These are phyloP conservation scores for Kwoniella bestiolae DNA, from an alignment of 768 basidiomycete species.

Conservation along the genomic window DNA sequence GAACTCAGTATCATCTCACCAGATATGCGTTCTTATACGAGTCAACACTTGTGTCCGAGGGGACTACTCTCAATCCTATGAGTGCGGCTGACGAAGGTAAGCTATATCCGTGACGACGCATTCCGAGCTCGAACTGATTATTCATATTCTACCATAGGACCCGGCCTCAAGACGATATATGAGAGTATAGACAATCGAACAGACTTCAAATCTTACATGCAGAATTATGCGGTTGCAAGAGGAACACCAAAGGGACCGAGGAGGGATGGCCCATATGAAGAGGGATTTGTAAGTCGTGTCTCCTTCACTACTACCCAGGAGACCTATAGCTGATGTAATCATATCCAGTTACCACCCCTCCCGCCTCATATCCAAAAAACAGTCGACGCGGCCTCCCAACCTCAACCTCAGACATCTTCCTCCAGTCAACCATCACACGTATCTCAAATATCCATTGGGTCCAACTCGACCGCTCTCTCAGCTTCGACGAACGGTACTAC, in stretches of 20 bases:
- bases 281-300: constrained; percentile 84
- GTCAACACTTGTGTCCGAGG: constrained; percentile 85
- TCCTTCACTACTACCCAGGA: neutral
- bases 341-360: constrained; percentile 48
- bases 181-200: constrained; percentile 91
- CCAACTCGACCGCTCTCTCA: constrained; percentile 28
- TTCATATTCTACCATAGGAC: constrained; percentile 56
- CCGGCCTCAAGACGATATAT: constrained; percentile 81
- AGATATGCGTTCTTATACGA: constrained; percentile 95
- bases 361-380: constrained; percentile 37
- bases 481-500: constrained; percentile 13
- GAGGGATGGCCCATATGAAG: constrained; percentile 85
- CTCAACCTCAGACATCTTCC: neutral
- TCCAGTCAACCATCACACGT: constrained; percentile 18
- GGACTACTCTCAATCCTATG: constrained; percentile 75
- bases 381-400: neutral
- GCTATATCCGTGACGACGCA: neutral
- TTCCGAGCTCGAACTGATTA: neutral
- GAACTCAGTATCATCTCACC: constrained; percentile 95
- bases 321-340: neutral
- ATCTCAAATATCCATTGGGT: constrained; percentile 46
- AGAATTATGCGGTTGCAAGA: constrained; percentile 91
- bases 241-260: constrained; percentile 72
- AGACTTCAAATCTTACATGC: constrained; percentile 97
- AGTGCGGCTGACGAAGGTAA: constrained; percentile 51